These are phyloP conservation scores for Rhodotorula glutinis DNA, from an alignment of 1,284 basidiomycete species.

Conservation along the genomic window DNA sequence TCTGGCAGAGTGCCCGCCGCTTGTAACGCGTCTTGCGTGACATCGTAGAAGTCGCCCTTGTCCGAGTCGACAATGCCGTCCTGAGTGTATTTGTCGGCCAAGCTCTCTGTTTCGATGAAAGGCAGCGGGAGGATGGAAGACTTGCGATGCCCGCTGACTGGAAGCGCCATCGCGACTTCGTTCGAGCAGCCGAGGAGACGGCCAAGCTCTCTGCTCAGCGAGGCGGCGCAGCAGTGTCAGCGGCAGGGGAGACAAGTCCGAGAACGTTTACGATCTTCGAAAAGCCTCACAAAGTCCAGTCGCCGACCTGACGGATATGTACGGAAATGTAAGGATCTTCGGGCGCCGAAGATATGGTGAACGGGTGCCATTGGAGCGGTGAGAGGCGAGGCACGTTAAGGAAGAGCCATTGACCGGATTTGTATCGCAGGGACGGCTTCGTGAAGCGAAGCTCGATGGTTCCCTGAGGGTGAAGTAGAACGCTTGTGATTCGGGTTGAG, in stretches of 20 bases:
- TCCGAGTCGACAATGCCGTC: slow-evolving; percentile 31
- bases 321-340: slow-evolving; percentile 84
- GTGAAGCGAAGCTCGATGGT: slow-evolving; percentile 84
- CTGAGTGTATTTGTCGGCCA: neutral
- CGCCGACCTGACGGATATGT: slow-evolving; percentile 85
- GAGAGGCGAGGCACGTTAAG: slow-evolving; percentile 80
- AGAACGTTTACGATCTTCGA: no score
- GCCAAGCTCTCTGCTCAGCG: slow-evolving; percentile 60
- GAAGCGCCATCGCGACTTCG: slow-evolving; percentile 66
- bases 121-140: neutral
- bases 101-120: neutral
- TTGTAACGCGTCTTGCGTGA: slow-evolving; percentile 51
- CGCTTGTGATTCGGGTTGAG: slow-evolving; percentile 71
- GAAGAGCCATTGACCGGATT: slow-evolving; percentile 85
- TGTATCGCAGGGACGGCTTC: slow-evolving; percentile 84
- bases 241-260: no score
- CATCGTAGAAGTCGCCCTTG: slow-evolving; percentile 71
- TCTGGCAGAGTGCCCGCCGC: slow-evolving; percentile 56
- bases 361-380: slow-evolving; percentile 74
- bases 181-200: slow-evolving; percentile 76
- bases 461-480: slow-evolving; percentile 53
- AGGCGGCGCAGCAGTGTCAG: no score
- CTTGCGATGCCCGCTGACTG: slow-evolving; percentile 23
- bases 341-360: slow-evolving; percentile 87
- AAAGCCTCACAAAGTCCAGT: slow-evolving; percentile 61